These are phyloP conservation scores for Fusarium keratoplasticum DNA, from an alignment of 2,329 filamentous ascomycete species.

Conservation along the genomic window DNA sequence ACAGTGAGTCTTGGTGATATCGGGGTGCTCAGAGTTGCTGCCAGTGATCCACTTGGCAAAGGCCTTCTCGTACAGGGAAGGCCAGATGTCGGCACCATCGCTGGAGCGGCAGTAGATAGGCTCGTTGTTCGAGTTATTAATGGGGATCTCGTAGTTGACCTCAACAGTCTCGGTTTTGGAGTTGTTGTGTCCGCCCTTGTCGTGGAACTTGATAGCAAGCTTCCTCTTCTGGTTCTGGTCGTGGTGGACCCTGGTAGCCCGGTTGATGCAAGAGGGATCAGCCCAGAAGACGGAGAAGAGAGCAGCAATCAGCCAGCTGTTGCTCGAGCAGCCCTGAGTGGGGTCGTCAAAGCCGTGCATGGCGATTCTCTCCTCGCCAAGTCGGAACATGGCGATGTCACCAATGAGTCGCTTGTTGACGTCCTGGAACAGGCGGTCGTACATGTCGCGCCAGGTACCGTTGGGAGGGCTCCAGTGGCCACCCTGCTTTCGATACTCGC, in stretches of 20 bases:
- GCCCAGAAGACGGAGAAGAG: constrained; percentile 60
- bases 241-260: constrained; percentile 44
- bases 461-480: constrained; percentile 54
- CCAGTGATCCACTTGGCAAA: constrained; percentile 58
- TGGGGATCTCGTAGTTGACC: constrained; percentile 57
- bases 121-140: constrained; percentile 57
- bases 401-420: constrained; percentile 48
- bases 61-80: constrained; percentile 60
- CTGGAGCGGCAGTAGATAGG: constrained; percentile 56
- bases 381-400: constrained; percentile 47
- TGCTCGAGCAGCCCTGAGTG: constrained; percentile 54
- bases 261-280: constrained; percentile 56
- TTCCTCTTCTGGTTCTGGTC: constrained; percentile 43
- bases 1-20: constrained; percentile 54
- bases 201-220: constrained; percentile 53
- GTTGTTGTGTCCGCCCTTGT: constrained; percentile 59
- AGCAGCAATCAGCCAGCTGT: constrained; percentile 58
- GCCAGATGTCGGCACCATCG: constrained; percentile 57
- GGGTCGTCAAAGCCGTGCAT: constrained; percentile 54
- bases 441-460: constrained; percentile 55
- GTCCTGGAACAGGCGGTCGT: constrained; percentile 50
- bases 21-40: constrained; percentile 49
- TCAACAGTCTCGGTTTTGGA: constrained; percentile 52
- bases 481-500: constrained; percentile 50
- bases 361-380: constrained; percentile 36